A percentile compares a stretch with the other conserved stretches of the same genome.
These are phyloP conservation scores for Mrakia gelida DNA, from an alignment of 768 basidiomycete species.

Conservation along the genomic window DNA sequence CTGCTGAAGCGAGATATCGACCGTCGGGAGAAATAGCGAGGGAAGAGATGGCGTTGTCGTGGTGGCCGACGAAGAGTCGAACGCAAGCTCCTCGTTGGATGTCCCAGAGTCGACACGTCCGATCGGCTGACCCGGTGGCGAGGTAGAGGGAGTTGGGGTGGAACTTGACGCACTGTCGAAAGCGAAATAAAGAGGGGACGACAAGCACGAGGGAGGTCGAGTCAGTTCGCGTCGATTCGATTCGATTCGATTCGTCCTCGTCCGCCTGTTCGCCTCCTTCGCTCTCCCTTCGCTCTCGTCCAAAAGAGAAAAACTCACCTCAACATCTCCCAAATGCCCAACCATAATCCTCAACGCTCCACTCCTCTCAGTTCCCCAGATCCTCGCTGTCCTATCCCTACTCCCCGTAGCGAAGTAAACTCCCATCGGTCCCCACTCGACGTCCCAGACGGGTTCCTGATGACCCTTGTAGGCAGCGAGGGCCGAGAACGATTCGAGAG, in stretches of 20 bases:
- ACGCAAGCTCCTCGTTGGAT: slow-evolving; percentile 92
- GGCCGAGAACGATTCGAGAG: slow-evolving; percentile 88
- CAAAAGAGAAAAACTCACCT: slow-evolving; percentile 58
- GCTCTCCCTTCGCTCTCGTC: background rate
- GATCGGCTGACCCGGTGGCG: slow-evolving; percentile 93
- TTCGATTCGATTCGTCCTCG: background rate
- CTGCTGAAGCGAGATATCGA: slow-evolving; percentile 83
- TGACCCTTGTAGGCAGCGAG: slow-evolving; percentile 92
- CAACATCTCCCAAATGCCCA: slow-evolving; percentile 93
- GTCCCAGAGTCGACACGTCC: slow-evolving; percentile 95
- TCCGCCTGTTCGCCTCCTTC: too few species aligned
- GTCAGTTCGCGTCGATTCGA: background rate
- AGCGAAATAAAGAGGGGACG: background rate
- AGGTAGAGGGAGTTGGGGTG: slow-evolving; percentile 97
- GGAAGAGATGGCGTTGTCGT: slow-evolving; percentile 70
- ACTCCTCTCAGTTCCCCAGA: slow-evolving; percentile 92
- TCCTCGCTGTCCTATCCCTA: slow-evolving; percentile 84
- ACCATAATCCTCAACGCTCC: slow-evolving; percentile 85
- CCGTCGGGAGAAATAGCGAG: slow-evolving; percentile 92
- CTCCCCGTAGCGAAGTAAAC: slow-evolving; percentile 98
- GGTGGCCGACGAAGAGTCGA: slow-evolving; percentile 92
- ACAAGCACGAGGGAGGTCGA: too few species aligned
- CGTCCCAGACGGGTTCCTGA: slow-evolving; percentile 97
- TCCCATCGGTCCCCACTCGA: slow-evolving; percentile 96
- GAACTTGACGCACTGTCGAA: slow-evolving; percentile 79